Base-by-base conservation (phyloP, 352 stramenopile genomes). In the Phytophthora nicotianae region DNA sequence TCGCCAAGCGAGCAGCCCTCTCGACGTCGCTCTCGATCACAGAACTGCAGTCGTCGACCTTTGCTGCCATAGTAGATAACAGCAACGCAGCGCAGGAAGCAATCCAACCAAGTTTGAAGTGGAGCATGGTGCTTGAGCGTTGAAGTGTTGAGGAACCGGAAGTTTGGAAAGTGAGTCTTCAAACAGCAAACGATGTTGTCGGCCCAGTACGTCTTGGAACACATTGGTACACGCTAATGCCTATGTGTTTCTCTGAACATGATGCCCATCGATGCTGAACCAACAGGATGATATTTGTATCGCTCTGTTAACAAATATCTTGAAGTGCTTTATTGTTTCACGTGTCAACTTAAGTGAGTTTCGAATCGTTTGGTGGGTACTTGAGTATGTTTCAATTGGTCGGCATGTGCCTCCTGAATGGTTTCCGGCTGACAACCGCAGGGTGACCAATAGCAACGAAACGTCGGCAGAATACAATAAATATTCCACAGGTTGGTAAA, bases 1-100 rank as follows among this genome's bases (percentile, higher is more conserved):
- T 67, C n/a, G 72, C 72, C 54, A 58, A 51, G 41, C 72, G 68
- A 9, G 59, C 68, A 27, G 72, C 65, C 33, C 26, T 59, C 11
- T 63, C 59, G 10, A 77, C 55, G 43, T 73, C 38, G 17, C 23
- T 55, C 19, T 49, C 65, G 24, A 47, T 37, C n/a, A 40, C 35
- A 11, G 48, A 46, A 21, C 21, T 35, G 33, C 62, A 67, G 17
- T 67, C 43, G 41, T 55, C 23, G 10, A 5, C 3, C 13, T 20
- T 35, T 19, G 57, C 16, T 10, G 19, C 3, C 6, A 37, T 16
- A 10, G 26, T 20, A 38, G 59, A 38, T n/a, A 66, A 6, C 10
- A 67, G 33, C 43, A 71, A 13, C 9, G 46, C 32, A 24, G 19
- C n/a, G 19, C 24, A 55, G 11, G 50, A 66, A 24, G 62, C 35